Evolutionary conservation across 1,284 basidiomycete genomes (phyloP).

Genomic region (Coniferiporia sulphurascens): DNA sequence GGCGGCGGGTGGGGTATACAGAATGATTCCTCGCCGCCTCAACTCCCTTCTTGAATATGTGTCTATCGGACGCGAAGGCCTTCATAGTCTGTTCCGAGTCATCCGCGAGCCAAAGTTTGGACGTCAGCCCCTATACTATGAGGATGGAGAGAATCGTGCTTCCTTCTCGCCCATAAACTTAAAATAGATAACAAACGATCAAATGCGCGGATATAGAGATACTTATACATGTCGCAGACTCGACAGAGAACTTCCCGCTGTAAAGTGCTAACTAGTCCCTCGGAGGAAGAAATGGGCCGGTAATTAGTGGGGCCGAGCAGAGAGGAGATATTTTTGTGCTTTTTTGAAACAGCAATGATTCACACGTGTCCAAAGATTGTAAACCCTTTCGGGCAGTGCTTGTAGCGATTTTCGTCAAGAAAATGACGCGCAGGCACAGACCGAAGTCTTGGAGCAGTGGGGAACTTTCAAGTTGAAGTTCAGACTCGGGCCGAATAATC

Average conservation of each 20-base stretch:
- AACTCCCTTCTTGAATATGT: conserved; percentile 10
- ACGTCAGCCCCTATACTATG: background rate
- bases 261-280: conserved; percentile 11
- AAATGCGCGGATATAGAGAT: no score
- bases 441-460: no score
- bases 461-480: no score
- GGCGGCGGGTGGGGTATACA: background rate
- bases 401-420: background rate
- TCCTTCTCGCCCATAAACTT: conserved; percentile 12
- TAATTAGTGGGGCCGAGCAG: background rate
- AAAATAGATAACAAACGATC: background rate
- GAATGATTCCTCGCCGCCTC: background rate
- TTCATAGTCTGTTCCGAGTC: conserved; percentile 8
- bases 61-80: conserved; percentile 9
- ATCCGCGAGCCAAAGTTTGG: conserved; percentile 11
- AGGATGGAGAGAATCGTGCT: conserved; percentile 9
- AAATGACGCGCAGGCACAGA: background rate
- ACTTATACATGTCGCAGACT: no score
- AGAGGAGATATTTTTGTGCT: background rate
- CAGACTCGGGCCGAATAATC: no score
- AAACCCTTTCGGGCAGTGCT: background rate
- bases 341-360: background rate
- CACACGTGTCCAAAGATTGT: background rate
- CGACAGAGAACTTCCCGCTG: conserved; percentile 1
- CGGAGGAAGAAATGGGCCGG: conserved; percentile 4